Evolutionary conservation across 2,329 filamentous ascomycete genomes (phyloP).

Genomic region (Colletotrichum musae): DNA sequence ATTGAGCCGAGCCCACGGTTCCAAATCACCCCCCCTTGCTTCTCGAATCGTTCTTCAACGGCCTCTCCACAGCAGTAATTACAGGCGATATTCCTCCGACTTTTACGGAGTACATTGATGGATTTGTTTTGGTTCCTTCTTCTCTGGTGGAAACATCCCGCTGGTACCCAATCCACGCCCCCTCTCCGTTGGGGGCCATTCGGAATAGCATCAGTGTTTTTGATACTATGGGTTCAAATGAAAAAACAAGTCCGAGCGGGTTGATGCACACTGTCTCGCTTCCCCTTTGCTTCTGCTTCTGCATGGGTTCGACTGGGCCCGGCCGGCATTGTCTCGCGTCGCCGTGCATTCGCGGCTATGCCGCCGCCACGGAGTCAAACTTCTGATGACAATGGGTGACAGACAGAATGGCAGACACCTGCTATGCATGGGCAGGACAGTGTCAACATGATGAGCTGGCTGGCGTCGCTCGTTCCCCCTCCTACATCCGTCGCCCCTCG

Average conservation of each 20-base stretch:
- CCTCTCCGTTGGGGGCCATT: neutral
- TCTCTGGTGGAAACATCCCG: conserved; percentile 10
- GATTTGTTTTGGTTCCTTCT: neutral
- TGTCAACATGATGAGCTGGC: neutral
- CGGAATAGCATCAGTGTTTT: conserved; percentile 25
- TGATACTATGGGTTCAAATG: neutral
- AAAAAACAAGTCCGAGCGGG: conserved; percentile 20
- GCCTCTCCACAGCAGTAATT: conserved; percentile 33
- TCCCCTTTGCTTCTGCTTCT: conserved; percentile 7
- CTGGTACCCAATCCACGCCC: neutral
- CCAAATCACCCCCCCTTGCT: neutral
- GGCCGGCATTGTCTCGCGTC: conserved; percentile 13
- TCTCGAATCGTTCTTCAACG: conserved; percentile 32
- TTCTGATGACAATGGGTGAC: conserved; percentile 19
- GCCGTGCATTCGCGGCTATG: conserved; percentile 3
- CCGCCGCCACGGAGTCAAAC: neutral
- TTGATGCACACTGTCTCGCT: conserved; percentile 35
- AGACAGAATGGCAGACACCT: neutral
- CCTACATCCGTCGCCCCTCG: neutral
- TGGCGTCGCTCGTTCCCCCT: conserved; percentile 16
- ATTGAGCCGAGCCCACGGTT: no score
- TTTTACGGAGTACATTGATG: neutral
- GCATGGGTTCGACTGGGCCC: neutral
- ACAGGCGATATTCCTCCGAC: conserved; percentile 10
- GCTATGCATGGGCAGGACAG: neutral